A percentile compares a stretch with the other conserved stretches of the same genome.
These are phyloP conservation scores for Coniella lustricola DNA, from an alignment of 2,329 filamentous ascomycete genomes.

Conservation along the genomic window DNA sequence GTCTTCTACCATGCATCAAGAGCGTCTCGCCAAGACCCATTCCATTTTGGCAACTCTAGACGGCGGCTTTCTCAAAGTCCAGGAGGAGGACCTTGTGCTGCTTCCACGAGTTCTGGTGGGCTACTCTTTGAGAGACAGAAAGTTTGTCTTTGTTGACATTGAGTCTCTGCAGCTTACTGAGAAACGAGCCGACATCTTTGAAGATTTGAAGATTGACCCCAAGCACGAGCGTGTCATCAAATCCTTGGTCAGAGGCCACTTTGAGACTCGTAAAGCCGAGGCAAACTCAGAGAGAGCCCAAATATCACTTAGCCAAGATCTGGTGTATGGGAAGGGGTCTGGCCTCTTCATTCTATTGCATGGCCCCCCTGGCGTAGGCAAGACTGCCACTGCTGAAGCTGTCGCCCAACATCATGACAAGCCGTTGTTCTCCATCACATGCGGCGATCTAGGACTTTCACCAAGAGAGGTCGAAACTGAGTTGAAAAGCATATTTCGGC, in stretches of 20 bases:
- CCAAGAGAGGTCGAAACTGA: slow-evolving; percentile 19
- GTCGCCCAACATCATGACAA: slow-evolving; percentile 2
- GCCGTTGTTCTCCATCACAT: slow-evolving; percentile 24
- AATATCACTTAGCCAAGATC: neutral
- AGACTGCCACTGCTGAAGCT: slow-evolving; percentile 6
- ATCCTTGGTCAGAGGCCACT: neutral
- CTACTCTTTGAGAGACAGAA: no score
- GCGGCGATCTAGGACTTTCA: slow-evolving; percentile 21
- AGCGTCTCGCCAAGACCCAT: no score
- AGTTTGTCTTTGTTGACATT: neutral
- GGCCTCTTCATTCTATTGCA: slow-evolving; percentile 29
- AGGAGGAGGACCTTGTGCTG: no score
- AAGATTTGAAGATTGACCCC: neutral
- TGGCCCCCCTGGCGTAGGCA: slow-evolving; percentile 21
- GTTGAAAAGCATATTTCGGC: slow-evolving; percentile 19
- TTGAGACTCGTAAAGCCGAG: neutral
- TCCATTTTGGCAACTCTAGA: no score
- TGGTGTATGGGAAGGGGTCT: slow-evolving; percentile 25
- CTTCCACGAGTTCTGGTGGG: no score
- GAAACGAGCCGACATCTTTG: neutral
- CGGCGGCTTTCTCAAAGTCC: no score
- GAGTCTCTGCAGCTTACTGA: neutral
- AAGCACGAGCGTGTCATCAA: neutral
- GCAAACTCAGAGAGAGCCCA: no score
- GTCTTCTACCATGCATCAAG: no score